A percentile compares a stretch with the other conserved stretches of the same genome.
phyloP scores from a whole-genome alignment of 148 eudicot species.

The Diospyros lotus region DNA sequence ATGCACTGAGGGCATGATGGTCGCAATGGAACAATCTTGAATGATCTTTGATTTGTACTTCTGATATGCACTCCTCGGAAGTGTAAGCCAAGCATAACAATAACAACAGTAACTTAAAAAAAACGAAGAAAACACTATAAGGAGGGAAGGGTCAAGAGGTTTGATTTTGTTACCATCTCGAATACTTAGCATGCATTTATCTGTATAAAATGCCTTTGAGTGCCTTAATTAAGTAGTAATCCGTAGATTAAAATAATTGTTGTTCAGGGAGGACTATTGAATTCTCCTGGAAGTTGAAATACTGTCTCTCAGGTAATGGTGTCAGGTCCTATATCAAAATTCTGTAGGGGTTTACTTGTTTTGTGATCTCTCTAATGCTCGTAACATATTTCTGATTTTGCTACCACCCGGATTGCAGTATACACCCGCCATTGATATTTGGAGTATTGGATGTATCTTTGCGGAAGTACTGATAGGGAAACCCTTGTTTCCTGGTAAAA shows the following conservation, averaged over 20 bases:
- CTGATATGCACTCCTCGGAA: not conserved
- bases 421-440: slow-evolving; percentile 92
- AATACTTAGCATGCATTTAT: slow-evolving; percentile 8
- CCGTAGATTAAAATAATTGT: slow-evolving; percentile 65
- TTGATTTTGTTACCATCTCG: not conserved
- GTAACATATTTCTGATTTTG: slow-evolving; percentile 12
- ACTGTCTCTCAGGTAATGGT: slow-evolving; percentile 54
- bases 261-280: slow-evolving; percentile 72
- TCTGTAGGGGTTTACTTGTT: slow-evolving; percentile 20
- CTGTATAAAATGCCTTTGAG: slow-evolving; percentile 16
- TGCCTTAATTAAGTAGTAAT: slow-evolving; percentile 39
- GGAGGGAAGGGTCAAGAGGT: not conserved
- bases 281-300: slow-evolving; percentile 71
- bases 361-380: slow-evolving; percentile 10
- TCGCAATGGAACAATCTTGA: not conserved
- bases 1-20: not conserved
- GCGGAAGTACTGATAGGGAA: slow-evolving; percentile 84
- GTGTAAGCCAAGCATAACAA: too few relatives aligned
- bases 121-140: not conserved
- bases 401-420: slow-evolving; percentile 52
- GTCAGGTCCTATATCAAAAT: slow-evolving; percentile 31
- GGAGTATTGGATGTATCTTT: slow-evolving; percentile 97
- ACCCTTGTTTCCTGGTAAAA: slow-evolving; percentile 94
- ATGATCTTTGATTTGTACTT: not conserved
- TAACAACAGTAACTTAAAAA: not conserved